Evolutionary conservation across 1,284 basidiomycete species (phyloP).

Genomic region (Bjerkandera adusta): DNA sequence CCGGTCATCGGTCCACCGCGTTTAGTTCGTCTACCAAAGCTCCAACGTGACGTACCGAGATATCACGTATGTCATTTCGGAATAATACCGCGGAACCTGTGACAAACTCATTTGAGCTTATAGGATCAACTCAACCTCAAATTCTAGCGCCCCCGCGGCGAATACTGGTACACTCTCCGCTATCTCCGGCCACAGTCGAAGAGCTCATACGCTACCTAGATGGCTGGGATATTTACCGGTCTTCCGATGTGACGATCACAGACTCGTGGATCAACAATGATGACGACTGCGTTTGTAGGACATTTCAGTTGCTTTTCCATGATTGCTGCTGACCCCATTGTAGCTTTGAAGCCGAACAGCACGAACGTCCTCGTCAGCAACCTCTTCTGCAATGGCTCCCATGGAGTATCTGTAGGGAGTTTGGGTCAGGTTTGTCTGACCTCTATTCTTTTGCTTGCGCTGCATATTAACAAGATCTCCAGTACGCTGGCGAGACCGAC

Average conservation of each 20-base stretch:
- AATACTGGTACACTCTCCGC: slow-evolving; percentile 33
- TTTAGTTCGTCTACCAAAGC: slow-evolving; percentile 34
- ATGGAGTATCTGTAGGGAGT: slow-evolving; percentile 60
- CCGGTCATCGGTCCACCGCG: no score
- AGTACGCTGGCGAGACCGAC: slow-evolving; percentile 58
- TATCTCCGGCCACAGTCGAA: slow-evolving; percentile 38
- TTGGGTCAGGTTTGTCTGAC: slow-evolving; percentile 30
- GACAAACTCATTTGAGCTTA: no score
- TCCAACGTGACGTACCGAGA: slow-evolving; percentile 31
- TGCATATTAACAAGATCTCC: no score
- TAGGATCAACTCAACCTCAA: slow-evolving; percentile 29
- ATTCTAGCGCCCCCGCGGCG: slow-evolving; percentile 26
- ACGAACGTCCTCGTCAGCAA: slow-evolving; percentile 61
- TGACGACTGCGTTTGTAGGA: slow-evolving; percentile 56
- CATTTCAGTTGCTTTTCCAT: no score
- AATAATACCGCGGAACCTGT: no score
- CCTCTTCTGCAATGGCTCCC: slow-evolving; percentile 59
- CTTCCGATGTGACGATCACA: slow-evolving; percentile 46
- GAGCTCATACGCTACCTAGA: slow-evolving; percentile 35
- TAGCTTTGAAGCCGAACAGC: slow-evolving; percentile 62
- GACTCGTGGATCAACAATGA: slow-evolving; percentile 58
- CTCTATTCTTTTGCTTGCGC: slow-evolving; percentile 4
- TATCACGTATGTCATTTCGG: slow-evolving; percentile 32
- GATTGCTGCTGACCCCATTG: background rate
- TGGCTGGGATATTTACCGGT: slow-evolving; percentile 65